Evolutionary conservation across 768 basidiomycete species (phyloP).

Genomic region (Porphyrellus cyaneotinctus): DNA sequence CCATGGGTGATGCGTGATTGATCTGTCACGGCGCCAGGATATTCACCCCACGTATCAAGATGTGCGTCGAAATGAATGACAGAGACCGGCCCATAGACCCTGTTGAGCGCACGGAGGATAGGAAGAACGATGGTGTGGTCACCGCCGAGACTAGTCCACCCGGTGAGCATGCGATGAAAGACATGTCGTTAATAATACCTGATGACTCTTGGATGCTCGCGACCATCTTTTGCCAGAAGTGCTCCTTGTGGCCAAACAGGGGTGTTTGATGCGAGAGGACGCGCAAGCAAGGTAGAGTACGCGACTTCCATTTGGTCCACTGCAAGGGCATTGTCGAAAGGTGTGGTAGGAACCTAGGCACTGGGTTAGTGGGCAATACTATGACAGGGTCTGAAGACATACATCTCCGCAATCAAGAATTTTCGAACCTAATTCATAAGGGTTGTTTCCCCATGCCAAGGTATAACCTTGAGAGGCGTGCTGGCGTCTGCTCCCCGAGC

Average conservation of each 20-base stretch:
- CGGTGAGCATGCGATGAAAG: not conserved
- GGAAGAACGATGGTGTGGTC: slow-evolving; percentile 89
- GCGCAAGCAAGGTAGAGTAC: slow-evolving; percentile 69
- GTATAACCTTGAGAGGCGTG: slow-evolving; percentile 59
- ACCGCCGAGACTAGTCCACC: slow-evolving; percentile 53
- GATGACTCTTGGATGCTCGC: slow-evolving; percentile 70
- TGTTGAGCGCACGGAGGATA: slow-evolving; percentile 74
- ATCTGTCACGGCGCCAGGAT: slow-evolving; percentile 41
- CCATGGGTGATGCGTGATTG: slow-evolving; percentile 78
- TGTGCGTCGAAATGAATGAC: slow-evolving; percentile 84
- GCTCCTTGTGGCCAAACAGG: slow-evolving; percentile 26
- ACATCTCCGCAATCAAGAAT: slow-evolving; percentile 87
- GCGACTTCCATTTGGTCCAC: slow-evolving; percentile 86
- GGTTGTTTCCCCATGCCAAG: slow-evolving; percentile 66
- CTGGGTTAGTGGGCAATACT: not conserved
- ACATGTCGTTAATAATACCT: slow-evolving; percentile 34
- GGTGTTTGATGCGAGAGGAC: slow-evolving; percentile 37
- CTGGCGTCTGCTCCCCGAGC: slow-evolving; percentile 72
- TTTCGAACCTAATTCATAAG: slow-evolving; percentile 52
- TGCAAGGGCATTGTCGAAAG: slow-evolving; percentile 80
- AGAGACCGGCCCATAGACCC: slow-evolving; percentile 75
- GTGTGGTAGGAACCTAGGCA: slow-evolving; percentile 63
- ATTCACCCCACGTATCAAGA: slow-evolving; percentile 55
- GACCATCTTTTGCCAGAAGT: slow-evolving; percentile 50
- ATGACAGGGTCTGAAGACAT: not conserved